phyloP scores from a whole-genome alignment of 345 rosid species.

The Rhizophora apiculata region DNA sequence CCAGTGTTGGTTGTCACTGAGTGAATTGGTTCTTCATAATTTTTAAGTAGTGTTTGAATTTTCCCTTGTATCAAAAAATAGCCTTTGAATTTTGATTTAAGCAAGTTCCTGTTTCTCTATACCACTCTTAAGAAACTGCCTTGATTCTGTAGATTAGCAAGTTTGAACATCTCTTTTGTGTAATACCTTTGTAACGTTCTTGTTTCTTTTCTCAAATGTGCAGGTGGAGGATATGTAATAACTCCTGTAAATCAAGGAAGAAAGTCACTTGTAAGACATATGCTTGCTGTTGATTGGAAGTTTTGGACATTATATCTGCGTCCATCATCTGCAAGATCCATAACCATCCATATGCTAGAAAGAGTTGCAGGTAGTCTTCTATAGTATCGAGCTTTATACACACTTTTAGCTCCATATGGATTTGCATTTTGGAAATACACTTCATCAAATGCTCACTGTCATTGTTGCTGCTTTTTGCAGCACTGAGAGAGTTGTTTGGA shows the following conservation, averaged over 20 bases:
- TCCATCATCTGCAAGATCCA: constrained; percentile 59
- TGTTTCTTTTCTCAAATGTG: constrained; percentile 11
- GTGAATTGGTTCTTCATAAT: background rate
- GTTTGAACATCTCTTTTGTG: background rate
- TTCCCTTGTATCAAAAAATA: background rate
- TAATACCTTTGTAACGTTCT: background rate
- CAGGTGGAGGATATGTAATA: constrained; percentile 94
- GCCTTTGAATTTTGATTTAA: background rate
- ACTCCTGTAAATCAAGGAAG: constrained; percentile 68
- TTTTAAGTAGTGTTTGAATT: too few relatives aligned
- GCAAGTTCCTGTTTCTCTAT: background rate
- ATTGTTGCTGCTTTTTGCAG: constrained; percentile 27
- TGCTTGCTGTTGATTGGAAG: constrained; percentile 94
- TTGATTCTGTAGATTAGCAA: background rate
- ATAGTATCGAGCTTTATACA: too few relatives aligned
- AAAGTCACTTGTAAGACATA: constrained; percentile 78
- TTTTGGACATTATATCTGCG: constrained; percentile 65
- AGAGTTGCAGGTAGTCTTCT: constrained; percentile 63
- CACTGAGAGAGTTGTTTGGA: constrained; percentile 69
- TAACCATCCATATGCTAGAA: constrained; percentile 78
- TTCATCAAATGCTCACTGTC: background rate
- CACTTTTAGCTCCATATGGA: background rate
- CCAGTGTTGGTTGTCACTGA: background rate
- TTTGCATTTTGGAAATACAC: background rate
- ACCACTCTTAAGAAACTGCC: background rate